A percentile compares a stretch with the other conserved stretches of the same genome.
Conservation (phyloP, 495 filamentous ascomycete species). For the Lentithecium fluviatile region DNA sequence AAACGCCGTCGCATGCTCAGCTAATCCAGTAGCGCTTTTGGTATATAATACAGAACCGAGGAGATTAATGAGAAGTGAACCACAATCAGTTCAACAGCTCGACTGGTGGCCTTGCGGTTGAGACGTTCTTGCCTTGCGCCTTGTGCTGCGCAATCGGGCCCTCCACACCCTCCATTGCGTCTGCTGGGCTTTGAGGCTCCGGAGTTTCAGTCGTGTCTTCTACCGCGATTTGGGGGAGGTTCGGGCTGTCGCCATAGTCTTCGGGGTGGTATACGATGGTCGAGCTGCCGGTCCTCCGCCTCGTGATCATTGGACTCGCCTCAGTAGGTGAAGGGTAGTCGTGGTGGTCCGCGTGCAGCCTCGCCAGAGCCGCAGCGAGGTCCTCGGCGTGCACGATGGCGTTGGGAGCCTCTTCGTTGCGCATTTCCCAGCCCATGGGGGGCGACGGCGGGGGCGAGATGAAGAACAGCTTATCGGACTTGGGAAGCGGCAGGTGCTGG, state of each 20-base stretch:
- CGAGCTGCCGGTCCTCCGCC: slow-evolving; percentile 56
- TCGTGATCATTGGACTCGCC: slow-evolving; percentile 27
- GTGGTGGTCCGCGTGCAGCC: slow-evolving; percentile 36
- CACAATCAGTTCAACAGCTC: slow-evolving; percentile 68
- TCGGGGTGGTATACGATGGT: slow-evolving; percentile 75
- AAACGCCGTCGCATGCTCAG: slow-evolving; percentile 20
- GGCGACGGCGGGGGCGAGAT: slow-evolving; percentile 91
- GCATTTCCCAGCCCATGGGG: slow-evolving; percentile 90
- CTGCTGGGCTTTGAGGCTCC: slow-evolving; percentile 43
- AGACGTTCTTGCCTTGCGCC: slow-evolving; percentile 49
- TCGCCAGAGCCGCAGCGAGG: slow-evolving; percentile 74
- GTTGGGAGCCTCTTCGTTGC: slow-evolving; percentile 87
- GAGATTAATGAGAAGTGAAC: not conserved
- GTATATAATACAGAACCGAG: slow-evolving; percentile 12
- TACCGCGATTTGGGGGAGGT: slow-evolving; percentile 84
- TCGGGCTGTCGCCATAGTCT: slow-evolving; percentile 71
- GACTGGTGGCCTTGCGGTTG: slow-evolving; percentile 83
- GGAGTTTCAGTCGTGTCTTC: slow-evolving; percentile 76
- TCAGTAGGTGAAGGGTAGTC: slow-evolving; percentile 36
- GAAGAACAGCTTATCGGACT: slow-evolving; percentile 90
- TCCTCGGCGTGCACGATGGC: slow-evolving; percentile 91
- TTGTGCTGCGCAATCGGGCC: slow-evolving; percentile 45
- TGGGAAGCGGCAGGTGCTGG: slow-evolving; percentile 74
- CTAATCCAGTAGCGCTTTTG: not conserved
- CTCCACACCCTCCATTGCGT: slow-evolving; percentile 44